These are phyloP conservation scores for Chromosphaera perkinsii DNA, from an alignment of 208 protist species.

Conservation along the genomic window DNA sequence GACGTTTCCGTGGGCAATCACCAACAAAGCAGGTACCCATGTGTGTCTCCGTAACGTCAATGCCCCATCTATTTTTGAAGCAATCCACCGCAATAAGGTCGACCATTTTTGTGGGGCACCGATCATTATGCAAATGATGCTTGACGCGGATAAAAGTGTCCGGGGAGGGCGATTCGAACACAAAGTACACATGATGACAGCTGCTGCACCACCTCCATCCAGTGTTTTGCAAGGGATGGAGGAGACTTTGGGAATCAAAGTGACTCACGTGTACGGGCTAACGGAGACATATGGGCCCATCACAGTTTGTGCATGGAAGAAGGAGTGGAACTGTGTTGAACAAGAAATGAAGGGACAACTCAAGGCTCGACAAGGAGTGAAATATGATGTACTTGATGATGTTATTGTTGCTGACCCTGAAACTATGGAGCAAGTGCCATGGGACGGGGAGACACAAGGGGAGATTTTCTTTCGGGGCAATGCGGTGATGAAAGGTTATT, in stretches of 20 bases:
- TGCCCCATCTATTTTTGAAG: background rate
- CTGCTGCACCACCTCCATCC: background rate
- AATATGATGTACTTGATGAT: background rate
- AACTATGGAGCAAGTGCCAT: background rate
- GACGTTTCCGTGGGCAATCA: background rate
- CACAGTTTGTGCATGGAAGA: background rate
- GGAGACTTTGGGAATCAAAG: conserved; percentile 6
- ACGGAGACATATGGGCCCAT: conserved; percentile 9
- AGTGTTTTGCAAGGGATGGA: background rate
- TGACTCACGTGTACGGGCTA: conserved; percentile 4
- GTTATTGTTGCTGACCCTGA: background rate
- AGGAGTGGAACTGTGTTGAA: background rate
- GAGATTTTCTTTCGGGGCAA: conserved; percentile 4
- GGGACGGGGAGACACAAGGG: background rate
- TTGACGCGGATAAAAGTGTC: background rate
- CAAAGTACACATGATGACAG: conserved; percentile 2
- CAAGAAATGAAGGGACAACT: too few species aligned
- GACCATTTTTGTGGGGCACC: background rate
- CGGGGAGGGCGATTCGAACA: background rate
- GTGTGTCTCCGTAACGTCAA: background rate
- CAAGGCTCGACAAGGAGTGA: background rate
- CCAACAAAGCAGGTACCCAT: background rate
- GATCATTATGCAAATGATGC: conserved; percentile 6
- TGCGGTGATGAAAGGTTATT: conserved; percentile 8
- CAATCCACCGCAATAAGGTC: background rate